These are phyloP conservation scores for Fistulina hepatica DNA, from an alignment of 1,284 basidiomycete genomes.

Conservation along the genomic window DNA sequence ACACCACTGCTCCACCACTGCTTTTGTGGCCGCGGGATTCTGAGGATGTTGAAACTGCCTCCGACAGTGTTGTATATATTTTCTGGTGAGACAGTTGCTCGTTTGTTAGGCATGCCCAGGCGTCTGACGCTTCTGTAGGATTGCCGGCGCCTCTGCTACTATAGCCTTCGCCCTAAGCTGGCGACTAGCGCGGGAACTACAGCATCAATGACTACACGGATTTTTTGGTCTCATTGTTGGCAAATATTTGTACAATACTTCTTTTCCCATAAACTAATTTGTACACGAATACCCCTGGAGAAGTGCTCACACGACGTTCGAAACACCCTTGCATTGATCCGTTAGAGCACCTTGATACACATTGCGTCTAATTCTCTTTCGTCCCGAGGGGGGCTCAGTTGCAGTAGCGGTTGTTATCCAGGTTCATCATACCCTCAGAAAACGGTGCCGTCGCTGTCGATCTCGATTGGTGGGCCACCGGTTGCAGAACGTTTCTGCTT, in stretches of 20 bases:
- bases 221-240: too few relatives aligned
- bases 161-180: conserved; percentile 63
- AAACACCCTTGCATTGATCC: too few relatives aligned
- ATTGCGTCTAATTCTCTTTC: too few relatives aligned
- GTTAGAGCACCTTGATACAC: too few relatives aligned
- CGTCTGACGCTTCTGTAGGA: conserved; percentile 19
- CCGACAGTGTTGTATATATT: conserved; percentile 67
- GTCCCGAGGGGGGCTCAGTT: too few relatives aligned
- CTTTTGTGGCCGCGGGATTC: conserved; percentile 1
- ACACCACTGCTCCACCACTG: conserved; percentile 2
- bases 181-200: conserved; percentile 50
- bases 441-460: conserved; percentile 77
- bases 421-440: conserved; percentile 40
- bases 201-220: conserved; percentile 39
- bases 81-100: conserved; percentile 45
- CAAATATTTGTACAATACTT: too few relatives aligned
- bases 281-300: too few relatives aligned
- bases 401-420: too few relatives aligned
- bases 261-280: too few relatives aligned
- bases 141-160: conserved; percentile 64
- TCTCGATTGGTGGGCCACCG: conserved; percentile 81
- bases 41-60: conserved; percentile 20
- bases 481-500: conserved; percentile 62
- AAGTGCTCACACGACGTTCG: too few relatives aligned
- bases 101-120: conserved; percentile 1